phyloP scores from a whole-genome alignment of 345 rosid species.

The Garcia nutans region DNA sequence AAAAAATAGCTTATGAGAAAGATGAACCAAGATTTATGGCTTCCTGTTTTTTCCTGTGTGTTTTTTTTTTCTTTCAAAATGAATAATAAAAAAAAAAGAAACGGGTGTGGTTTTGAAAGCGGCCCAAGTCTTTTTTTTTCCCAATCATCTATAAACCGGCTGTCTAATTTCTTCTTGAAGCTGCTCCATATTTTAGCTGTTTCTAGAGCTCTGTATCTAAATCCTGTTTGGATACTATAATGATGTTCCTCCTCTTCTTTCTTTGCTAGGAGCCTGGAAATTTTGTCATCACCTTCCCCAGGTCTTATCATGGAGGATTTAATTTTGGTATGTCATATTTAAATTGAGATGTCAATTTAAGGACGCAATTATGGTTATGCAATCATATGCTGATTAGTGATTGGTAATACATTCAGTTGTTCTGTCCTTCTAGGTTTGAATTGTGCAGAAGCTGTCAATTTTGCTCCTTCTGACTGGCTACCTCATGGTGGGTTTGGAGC shows the following conservation, averaged over 20 bases:
- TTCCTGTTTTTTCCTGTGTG: too few species aligned
- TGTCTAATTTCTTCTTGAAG: constrained; percentile 1
- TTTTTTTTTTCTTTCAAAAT: too few species aligned
- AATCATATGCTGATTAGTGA: not conserved
- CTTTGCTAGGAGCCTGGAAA: constrained; percentile 85
- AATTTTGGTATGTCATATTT: constrained; percentile 69
- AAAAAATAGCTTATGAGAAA: too few species aligned
- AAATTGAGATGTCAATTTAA: constrained; percentile 11
- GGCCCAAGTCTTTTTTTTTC: not conserved
- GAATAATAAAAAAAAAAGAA: too few species aligned
- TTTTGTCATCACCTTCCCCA: constrained; percentile 95
- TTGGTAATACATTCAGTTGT: not conserved
- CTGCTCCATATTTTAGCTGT: not conserved
- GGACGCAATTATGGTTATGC: not conserved
- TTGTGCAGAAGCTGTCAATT: constrained; percentile 98
- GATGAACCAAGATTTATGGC: too few species aligned
- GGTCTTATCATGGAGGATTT: constrained; percentile 92
- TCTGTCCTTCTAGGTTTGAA: constrained; percentile 65
- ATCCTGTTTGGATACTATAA: constrained; percentile 14
- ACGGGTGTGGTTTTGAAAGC: too few species aligned
- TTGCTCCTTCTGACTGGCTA: constrained; percentile 98
- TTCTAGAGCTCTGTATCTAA: constrained; percentile 2
- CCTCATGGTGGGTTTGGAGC: constrained; percentile 90
- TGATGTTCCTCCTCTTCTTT: constrained; percentile 20
- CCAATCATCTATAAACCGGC: not conserved